Conservation (phyloP, 2,329 filamentous ascomycete species). For the Neonectria coccinea region DNA sequence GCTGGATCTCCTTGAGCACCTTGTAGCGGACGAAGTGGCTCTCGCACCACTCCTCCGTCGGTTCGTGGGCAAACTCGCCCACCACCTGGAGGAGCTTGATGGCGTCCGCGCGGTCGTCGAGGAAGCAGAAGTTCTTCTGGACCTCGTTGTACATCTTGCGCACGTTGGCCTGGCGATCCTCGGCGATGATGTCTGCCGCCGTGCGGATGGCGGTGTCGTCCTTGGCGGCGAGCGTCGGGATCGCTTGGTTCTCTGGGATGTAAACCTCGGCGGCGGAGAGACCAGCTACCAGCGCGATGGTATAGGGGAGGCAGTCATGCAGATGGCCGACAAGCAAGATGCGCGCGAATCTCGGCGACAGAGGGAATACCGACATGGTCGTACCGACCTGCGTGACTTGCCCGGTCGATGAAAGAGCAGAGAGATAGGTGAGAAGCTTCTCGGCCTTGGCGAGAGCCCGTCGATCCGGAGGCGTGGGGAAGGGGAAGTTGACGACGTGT, state of each 20-base stretch:
- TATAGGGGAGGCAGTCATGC: constrained; percentile 84
- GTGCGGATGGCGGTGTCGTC: constrained; percentile 65
- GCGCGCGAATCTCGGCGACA: constrained; percentile 90
- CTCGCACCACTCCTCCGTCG: constrained; percentile 79
- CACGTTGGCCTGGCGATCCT: constrained; percentile 75
- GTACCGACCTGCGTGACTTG: constrained; percentile 83
- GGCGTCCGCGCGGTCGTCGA: constrained; percentile 87
- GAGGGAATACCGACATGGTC: constrained; percentile 87
- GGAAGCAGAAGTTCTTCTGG: constrained; percentile 81
- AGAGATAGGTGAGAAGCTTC: constrained; percentile 85
- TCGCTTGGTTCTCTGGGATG: constrained; percentile 81
- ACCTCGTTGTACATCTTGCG: constrained; percentile 74
- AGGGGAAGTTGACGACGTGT: constrained; percentile 93
- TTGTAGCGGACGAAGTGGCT: constrained; percentile 89
- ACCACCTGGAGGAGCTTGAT: constrained; percentile 91
- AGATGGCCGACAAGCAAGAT: constrained; percentile 91
- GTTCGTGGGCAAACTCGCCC: constrained; percentile 84
- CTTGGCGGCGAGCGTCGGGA: constrained; percentile 66
- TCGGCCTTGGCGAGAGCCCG: constrained; percentile 85
- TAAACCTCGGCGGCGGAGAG: constrained; percentile 91
- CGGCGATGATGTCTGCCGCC: constrained; percentile 76
- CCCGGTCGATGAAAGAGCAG: constrained; percentile 78
- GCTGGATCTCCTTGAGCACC: constrained; percentile 85
- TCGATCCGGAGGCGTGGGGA: constrained; percentile 88
- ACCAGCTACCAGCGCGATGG: constrained; percentile 88